Evolutionary conservation across 2,329 filamentous ascomycete genomes (phyloP).

Genomic region (Xylariaceae sp.): DNA sequence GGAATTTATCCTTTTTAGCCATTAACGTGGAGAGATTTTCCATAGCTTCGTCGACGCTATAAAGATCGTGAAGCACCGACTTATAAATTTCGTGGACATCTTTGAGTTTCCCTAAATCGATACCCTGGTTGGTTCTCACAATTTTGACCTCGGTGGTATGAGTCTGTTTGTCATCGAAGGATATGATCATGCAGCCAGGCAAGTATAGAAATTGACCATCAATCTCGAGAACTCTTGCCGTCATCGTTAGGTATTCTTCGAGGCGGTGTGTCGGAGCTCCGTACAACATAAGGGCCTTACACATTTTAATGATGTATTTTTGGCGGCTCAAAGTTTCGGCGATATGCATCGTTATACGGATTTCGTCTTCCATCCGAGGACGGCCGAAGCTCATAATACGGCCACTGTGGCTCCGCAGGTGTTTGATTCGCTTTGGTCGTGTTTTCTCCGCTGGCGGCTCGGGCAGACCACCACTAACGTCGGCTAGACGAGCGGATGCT

Average conservation of each 20-base stretch:
- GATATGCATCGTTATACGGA: constrained; percentile 57
- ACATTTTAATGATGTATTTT: constrained; percentile 82
- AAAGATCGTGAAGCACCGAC: constrained; percentile 76
- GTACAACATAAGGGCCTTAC: constrained; percentile 85
- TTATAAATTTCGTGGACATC: constrained; percentile 82
- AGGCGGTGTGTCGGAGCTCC: constrained; percentile 90
- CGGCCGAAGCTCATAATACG: constrained; percentile 44
- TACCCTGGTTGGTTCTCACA: constrained; percentile 68
- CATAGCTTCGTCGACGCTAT: constrained; percentile 39
- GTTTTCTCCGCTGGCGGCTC: constrained; percentile 25
- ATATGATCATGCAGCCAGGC: constrained; percentile 92
- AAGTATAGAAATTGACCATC: constrained; percentile 90
- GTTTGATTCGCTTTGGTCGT: constrained; percentile 43
- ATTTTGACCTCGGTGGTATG: constrained; percentile 72
- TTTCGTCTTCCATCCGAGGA: constrained; percentile 51
- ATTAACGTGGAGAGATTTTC: constrained; percentile 34
- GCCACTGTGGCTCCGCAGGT: constrained; percentile 46
- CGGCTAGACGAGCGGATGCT: constrained; percentile 51
- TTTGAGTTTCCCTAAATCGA: constrained; percentile 75
- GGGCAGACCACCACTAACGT: constrained; percentile 34
- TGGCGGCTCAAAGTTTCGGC: constrained; percentile 78
- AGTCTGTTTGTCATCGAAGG: constrained; percentile 75
- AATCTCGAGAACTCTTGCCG: constrained; percentile 84
- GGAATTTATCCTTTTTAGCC: constrained; percentile 37
- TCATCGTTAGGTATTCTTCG: constrained; percentile 92